Evolutionary conservation across 129 eudicot species (phyloP).

Genomic region (Ambrosia trifida): DNA sequence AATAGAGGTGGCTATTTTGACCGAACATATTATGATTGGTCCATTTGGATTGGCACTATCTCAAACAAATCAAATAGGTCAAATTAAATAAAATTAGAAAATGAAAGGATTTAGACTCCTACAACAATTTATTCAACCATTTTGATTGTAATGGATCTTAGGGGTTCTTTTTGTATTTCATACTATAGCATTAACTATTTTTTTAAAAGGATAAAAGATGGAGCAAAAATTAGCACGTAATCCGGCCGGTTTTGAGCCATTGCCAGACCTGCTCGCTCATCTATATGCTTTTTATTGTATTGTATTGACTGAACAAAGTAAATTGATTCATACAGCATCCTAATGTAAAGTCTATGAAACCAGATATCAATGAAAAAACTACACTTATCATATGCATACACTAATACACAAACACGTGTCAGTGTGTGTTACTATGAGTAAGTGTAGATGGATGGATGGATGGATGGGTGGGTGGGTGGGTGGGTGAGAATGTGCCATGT

Average conservation of each 20-base stretch:
- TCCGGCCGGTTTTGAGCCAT: background rate
- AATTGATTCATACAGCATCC: background rate
- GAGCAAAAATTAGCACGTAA: background rate
- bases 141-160: background rate
- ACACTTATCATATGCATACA: background rate
- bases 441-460: background rate
- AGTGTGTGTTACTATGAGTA: background rate
- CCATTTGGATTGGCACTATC: background rate
- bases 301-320: background rate
- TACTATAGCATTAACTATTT: background rate
- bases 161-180: background rate
- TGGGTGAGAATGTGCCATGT: background rate
- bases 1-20: background rate
- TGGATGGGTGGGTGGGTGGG: too few species aligned
- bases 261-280: background rate
- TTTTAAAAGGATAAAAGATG: background rate
- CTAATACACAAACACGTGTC: background rate
- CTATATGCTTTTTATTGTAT: background rate
- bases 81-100: background rate
- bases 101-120: background rate
- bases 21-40: background rate
- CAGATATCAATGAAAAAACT: background rate
- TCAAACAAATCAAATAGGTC: background rate
- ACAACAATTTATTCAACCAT: constrained; percentile 1
- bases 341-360: background rate